Conservation (phyloP, 176 grass and related monocot genomes). For the Canna indica region DNA sequence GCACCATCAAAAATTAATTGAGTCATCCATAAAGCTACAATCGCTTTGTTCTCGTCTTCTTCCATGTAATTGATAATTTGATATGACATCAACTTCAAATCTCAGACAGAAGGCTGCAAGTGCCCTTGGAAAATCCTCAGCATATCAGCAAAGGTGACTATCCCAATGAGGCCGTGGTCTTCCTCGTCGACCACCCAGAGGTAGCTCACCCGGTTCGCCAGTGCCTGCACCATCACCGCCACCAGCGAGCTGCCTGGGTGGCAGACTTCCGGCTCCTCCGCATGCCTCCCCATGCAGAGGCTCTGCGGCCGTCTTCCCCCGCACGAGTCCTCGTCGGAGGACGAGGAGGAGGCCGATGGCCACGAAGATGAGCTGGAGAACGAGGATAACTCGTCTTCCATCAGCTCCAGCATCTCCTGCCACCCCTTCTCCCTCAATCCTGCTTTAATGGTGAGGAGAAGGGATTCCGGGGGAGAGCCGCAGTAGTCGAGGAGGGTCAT, state of each 20-base stretch:
- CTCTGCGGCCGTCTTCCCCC: slow-evolving; percentile 27
- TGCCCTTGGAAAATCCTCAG: slow-evolving; percentile 59
- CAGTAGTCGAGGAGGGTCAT: slow-evolving; percentile 63
- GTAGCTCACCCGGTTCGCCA: slow-evolving; percentile 51
- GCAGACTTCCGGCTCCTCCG: slow-evolving; percentile 52
- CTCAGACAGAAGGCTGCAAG: slow-evolving; percentile 16
- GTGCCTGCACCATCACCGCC: slow-evolving; percentile 67
- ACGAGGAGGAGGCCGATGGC: slow-evolving; percentile 32
- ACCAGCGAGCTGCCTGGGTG: slow-evolving; percentile 59
- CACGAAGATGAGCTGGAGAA: slow-evolving; percentile 20
- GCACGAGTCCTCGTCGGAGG: slow-evolving; percentile 47
- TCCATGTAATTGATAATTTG: no score
- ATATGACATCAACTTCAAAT: no score
- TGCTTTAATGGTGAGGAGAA: slow-evolving; percentile 39
- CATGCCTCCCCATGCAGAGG: slow-evolving; percentile 38
- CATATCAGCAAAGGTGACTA: slow-evolving; percentile 58
- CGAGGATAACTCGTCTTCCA: slow-evolving; percentile 38
- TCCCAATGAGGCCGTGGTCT: slow-evolving; percentile 41
- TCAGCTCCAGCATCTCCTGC: slow-evolving; percentile 46
- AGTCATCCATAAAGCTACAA: no score
- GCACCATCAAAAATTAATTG: no score
- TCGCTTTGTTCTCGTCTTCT: no score
- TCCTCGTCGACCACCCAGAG: slow-evolving; percentile 72
- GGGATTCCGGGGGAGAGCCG: slow-evolving; percentile 44
- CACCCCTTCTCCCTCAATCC: slow-evolving; percentile 49